These are phyloP conservation scores for Umbellularia californica DNA, from an alignment of 164 flowering plant genomes.

Conservation along the genomic window DNA sequence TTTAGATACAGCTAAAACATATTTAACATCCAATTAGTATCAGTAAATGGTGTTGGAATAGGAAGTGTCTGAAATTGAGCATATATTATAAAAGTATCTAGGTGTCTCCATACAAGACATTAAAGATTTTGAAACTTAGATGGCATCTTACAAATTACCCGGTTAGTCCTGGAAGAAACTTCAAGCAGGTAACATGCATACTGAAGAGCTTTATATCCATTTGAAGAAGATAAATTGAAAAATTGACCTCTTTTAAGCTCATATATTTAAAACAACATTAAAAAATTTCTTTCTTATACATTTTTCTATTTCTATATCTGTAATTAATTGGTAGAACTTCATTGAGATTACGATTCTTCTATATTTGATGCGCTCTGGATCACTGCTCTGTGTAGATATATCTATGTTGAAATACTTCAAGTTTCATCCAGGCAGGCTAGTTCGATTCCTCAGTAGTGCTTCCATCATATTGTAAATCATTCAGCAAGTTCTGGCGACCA, in stretches of 20 bases:
- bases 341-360: neutral
- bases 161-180: neutral
- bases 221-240: neutral
- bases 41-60: too few species aligned
- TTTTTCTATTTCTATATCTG: too few species aligned
- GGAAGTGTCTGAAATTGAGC: too few species aligned
- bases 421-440: neutral
- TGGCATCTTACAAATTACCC: too few species aligned
- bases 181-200: neutral
- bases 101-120: too few species aligned
- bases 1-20: too few species aligned
- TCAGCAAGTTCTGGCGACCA: constrained; percentile 9
- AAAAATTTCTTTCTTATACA: neutral
- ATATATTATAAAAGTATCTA: too few species aligned
- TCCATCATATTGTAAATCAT: neutral
- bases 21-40: too few species aligned
- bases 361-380: neutral
- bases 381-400: neutral
- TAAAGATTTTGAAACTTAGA: too few species aligned
- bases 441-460: neutral
- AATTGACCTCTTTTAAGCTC: neutral
- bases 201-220: neutral
- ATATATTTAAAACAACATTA: too few species aligned
- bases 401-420: neutral
- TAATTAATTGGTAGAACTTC: neutral